phyloP scores from a whole-genome alignment of 805 yeast species.

The Wickerhamomyces canadensis region DNA sequence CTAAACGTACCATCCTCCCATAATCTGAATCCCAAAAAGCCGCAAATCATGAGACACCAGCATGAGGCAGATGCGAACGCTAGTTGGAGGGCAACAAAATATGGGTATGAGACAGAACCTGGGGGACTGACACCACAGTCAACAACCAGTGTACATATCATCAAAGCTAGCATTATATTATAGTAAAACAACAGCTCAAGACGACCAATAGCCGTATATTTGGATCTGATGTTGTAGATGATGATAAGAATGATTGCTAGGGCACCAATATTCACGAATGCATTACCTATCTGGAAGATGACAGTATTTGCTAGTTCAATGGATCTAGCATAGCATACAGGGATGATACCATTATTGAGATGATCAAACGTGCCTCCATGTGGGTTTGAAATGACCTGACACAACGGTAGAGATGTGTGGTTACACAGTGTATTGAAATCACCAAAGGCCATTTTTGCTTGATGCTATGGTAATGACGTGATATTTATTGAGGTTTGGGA shows the following conservation, averaged over 20 bases:
- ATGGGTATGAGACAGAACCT: slow-evolving; percentile 66
- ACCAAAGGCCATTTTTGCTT: slow-evolving; percentile 53
- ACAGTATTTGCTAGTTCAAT: slow-evolving; percentile 87
- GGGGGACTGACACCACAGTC: slow-evolving; percentile 94
- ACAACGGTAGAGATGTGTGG: slow-evolving; percentile 70
- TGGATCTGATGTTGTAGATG: slow-evolving; percentile 69
- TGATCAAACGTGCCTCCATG: slow-evolving; percentile 22
- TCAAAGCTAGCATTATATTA: slow-evolving; percentile 51
- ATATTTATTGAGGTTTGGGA: no score
- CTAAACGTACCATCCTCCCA: slow-evolving; percentile 90
- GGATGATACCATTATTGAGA: slow-evolving; percentile 55
- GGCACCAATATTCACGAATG: slow-evolving; percentile 77
- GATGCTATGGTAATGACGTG: not conserved
- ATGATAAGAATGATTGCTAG: slow-evolving; percentile 61
- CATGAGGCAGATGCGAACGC: slow-evolving; percentile 72
- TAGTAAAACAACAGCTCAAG: slow-evolving; percentile 76
- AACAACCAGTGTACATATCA: slow-evolving; percentile 65
- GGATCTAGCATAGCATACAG: slow-evolving; percentile 79
- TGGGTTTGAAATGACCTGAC: slow-evolving; percentile 64
- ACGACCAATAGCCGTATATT: slow-evolving; percentile 94
- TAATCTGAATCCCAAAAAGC: slow-evolving; percentile 77
- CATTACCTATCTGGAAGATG: slow-evolving; percentile 84
- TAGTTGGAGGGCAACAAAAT: slow-evolving; percentile 76
- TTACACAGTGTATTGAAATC: slow-evolving; percentile 55
- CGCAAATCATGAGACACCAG: slow-evolving; percentile 62